Conservation (phyloP, 306 rosid genomes). For the Malus orientalis region DNA sequence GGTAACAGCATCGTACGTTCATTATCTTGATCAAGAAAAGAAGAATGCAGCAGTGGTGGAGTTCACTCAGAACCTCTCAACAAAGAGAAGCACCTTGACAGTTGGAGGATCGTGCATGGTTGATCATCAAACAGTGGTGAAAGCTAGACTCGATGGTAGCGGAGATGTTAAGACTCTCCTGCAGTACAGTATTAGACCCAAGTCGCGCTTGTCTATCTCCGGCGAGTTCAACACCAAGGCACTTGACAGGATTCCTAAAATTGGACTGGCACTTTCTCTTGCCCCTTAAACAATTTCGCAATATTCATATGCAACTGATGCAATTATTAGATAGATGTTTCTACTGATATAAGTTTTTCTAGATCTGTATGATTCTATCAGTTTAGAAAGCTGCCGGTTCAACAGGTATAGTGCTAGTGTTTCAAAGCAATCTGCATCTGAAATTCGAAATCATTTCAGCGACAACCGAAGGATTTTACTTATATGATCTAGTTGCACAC, state of each 20-base stretch:
- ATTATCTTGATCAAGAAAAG: not conserved
- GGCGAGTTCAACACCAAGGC: slow-evolving; percentile 8
- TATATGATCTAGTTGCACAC: no score
- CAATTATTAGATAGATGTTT: not conserved
- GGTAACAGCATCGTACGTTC: slow-evolving; percentile 5
- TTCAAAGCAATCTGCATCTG: not conserved
- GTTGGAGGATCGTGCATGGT: slow-evolving; percentile 8
- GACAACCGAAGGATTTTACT: not conserved
- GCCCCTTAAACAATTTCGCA: slow-evolving; percentile 11
- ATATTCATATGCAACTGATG: slow-evolving; percentile 28
- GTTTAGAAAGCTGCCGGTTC: not conserved
- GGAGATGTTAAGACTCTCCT: slow-evolving; percentile 7
- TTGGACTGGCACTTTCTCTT: slow-evolving; percentile 14
- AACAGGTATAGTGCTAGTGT: no score
- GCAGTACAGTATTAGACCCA: slow-evolving; percentile 1
- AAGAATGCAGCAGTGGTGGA: slow-evolving; percentile 9
- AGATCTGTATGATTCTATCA: not conserved
- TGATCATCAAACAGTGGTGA: slow-evolving; percentile 8
- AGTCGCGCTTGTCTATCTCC: slow-evolving; percentile 5
- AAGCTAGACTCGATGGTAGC: slow-evolving; percentile 6
- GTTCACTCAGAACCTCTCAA: slow-evolving; percentile 9
- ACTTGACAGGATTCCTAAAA: slow-evolving; percentile 9
- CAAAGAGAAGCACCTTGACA: slow-evolving; percentile 7
- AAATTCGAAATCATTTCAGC: not conserved
- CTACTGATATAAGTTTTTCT: not conserved